phyloP scores from a whole-genome alignment of 371 early-diverging fungal species.

The Mortierella sp. region DNA sequence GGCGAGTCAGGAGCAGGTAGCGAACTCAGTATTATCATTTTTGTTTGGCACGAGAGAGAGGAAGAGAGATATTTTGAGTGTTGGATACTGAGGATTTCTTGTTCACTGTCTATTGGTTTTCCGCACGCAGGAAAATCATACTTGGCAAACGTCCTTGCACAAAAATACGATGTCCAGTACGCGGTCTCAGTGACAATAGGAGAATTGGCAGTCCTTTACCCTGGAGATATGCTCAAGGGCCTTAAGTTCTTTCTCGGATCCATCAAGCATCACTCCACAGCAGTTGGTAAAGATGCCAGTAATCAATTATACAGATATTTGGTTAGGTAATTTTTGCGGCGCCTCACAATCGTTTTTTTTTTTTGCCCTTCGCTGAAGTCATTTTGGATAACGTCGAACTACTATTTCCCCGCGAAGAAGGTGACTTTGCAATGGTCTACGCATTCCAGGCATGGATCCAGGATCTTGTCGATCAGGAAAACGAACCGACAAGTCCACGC shows the following conservation, averaged over 20 bases:
- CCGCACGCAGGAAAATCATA: constrained; percentile 48
- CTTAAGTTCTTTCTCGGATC: constrained; percentile 38
- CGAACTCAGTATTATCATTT: neutral
- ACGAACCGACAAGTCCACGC: neutral
- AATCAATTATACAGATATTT: neutral
- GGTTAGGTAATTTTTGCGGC: neutral
- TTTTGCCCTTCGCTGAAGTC: constrained; percentile 30
- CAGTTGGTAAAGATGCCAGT: constrained; percentile 15
- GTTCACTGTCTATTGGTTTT: no score
- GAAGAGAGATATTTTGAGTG: no score
- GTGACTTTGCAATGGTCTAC: constrained; percentile 51
- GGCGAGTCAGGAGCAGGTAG: constrained; percentile 50
- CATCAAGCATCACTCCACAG: constrained; percentile 5
- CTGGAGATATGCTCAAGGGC: constrained; percentile 48
- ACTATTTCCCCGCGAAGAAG: constrained; percentile 60
- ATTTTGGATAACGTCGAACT: constrained; percentile 69
- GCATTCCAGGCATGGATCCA: constrained; percentile 47
- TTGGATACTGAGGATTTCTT: neutral
- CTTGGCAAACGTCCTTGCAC: constrained; percentile 18
- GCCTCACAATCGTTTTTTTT: neutral
- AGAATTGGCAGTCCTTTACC: constrained; percentile 41
- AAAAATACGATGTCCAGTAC: constrained; percentile 22
- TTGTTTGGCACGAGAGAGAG: neutral
- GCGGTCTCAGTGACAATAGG: constrained; percentile 37
- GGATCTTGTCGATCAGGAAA: constrained; percentile 18